A percentile compares a stretch with the other conserved stretches of the same genome.
phyloP scores from a whole-genome alignment of 192 early-diverging fungal species.

The Coemansia sp. region DNA sequence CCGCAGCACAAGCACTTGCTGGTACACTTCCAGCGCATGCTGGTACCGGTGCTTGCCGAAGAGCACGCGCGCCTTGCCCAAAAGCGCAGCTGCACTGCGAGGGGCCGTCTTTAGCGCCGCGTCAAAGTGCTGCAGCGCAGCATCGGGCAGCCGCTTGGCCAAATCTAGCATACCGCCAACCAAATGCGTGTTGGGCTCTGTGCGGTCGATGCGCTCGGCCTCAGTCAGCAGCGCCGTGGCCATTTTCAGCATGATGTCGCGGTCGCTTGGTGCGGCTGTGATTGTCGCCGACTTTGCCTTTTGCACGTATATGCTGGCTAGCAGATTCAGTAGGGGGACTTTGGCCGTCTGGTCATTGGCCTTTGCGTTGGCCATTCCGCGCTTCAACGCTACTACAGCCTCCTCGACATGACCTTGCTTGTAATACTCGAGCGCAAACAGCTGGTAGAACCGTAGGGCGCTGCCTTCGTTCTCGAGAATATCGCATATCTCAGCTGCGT shows the following conservation, averaged over 20 bases:
- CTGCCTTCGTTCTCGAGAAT: slow-evolving; percentile 70
- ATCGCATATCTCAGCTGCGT: slow-evolving; percentile 66
- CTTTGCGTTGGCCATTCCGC: slow-evolving; percentile 57
- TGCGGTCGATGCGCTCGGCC: slow-evolving; percentile 72
- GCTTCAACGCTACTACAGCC: slow-evolving; percentile 60
- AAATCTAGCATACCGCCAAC: slow-evolving; percentile 66
- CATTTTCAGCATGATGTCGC: slow-evolving; percentile 62
- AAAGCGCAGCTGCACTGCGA: slow-evolving; percentile 56
- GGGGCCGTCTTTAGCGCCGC: slow-evolving; percentile 50
- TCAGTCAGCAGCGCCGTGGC: slow-evolving; percentile 79
- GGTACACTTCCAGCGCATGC: slow-evolving; percentile 74
- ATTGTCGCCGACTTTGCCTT: slow-evolving; percentile 54
- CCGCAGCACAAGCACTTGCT: slow-evolving; percentile 66
- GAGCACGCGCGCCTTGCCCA: slow-evolving; percentile 64
- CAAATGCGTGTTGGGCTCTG: slow-evolving; percentile 70
- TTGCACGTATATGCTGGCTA: slow-evolving; percentile 79
- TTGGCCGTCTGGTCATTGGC: slow-evolving; percentile 52
- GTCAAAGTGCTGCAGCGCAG: slow-evolving; percentile 56
- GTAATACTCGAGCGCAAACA: slow-evolving; percentile 80
- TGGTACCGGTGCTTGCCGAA: slow-evolving; percentile 68
- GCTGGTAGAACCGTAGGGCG: slow-evolving; percentile 65
- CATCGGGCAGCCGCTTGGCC: slow-evolving; percentile 31
- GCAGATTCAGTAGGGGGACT: slow-evolving; percentile 70
- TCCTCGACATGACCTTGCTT: slow-evolving; percentile 64
- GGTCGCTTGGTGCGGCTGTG: slow-evolving; percentile 27